Evolutionary conservation across 371 early-diverging fungal genomes (phyloP), one percentile per base, ranked within the genome.

Genomic region (Lichtheimia hyalospora): DNA sequence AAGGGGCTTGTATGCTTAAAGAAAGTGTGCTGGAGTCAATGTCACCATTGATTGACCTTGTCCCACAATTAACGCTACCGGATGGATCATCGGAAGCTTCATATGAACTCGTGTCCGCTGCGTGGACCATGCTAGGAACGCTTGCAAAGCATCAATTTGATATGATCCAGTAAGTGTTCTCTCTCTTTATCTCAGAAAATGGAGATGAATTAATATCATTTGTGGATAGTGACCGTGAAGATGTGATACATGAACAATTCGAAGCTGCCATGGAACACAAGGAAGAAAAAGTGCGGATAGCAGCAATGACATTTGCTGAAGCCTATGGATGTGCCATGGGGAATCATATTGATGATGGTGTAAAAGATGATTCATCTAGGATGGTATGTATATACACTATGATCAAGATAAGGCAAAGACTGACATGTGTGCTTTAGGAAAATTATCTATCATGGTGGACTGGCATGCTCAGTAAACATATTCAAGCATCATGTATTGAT

Each of bases 371-470:
- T 14, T 40, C n/a, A 16, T 54, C 44, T 24, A 55, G 39, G 2
- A 41, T 51, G 52, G 56, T 20, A 48, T 49, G 25, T 46, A 49
- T 15, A 5, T 25, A 54, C 16, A 40, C 28, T 27, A n/a, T 14
- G 21, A 20, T 18, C n/a, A 18, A n/a, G 58, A 23, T 6, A 3
- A 54, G 3, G 10, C 20, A 14, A 21, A 16, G 5, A 53, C 13
- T 23, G 23, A 27, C 14, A 40, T 15, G 52, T 3, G n/a, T 42
- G 6, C 14, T 21, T 43, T 57, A 67, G 67, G 50, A 49, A 4
- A 42, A 23, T 10, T 60, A 62, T 46, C 20, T 60, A 7, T 60
- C 64, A 0, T 87, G 84, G 82, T 89, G 87, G 88, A 60, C 62
- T 4, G 53, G 60, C 2, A 61, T 77, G 28, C 44, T 87, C 27